Evolutionary conservation across 441 rosid species (phyloP).

Genomic region (Adansonia rubrostipa): DNA sequence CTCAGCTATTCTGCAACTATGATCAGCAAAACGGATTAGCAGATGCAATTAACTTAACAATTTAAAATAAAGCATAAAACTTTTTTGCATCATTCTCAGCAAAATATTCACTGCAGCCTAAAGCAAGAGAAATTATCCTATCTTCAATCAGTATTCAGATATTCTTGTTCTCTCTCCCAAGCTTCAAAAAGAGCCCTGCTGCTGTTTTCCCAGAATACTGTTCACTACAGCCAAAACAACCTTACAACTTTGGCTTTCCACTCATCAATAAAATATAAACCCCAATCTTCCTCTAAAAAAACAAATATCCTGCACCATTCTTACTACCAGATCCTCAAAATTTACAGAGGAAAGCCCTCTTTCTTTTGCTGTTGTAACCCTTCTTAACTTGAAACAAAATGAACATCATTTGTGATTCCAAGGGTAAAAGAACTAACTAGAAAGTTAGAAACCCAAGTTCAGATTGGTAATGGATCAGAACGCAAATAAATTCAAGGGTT

Average conservation of each 20-base stretch:
- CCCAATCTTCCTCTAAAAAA: neutral
- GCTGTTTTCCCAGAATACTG: neutral
- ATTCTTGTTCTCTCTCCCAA: slow-evolving; percentile 1
- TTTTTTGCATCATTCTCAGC: neutral
- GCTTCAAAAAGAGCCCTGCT: neutral
- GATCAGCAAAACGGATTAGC: neutral
- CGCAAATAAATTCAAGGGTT: neutral
- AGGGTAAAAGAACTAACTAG: neutral
- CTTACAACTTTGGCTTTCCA: neutral
- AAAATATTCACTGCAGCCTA: slow-evolving; percentile 5
- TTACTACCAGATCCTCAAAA: neutral
- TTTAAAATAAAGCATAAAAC: neutral
- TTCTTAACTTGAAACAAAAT: slow-evolving; percentile 13
- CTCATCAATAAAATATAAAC: neutral
- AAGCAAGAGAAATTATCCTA: neutral
- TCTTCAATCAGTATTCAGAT: slow-evolving; percentile 1
- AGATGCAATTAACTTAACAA: neutral
- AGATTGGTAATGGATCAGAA: neutral
- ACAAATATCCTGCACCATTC: neutral
- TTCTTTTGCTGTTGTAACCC: slow-evolving; percentile 8
- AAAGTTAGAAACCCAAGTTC: neutral
- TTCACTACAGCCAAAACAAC: neutral
- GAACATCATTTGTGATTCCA: neutral
- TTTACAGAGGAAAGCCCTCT: neutral
- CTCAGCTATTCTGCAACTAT: neutral